A percentile compares a stretch with the other conserved stretches of the same genome.
Evolutionary conservation across 169 alveolate genomes (phyloP).

Genomic region (Plasmodium ovale): DNA sequence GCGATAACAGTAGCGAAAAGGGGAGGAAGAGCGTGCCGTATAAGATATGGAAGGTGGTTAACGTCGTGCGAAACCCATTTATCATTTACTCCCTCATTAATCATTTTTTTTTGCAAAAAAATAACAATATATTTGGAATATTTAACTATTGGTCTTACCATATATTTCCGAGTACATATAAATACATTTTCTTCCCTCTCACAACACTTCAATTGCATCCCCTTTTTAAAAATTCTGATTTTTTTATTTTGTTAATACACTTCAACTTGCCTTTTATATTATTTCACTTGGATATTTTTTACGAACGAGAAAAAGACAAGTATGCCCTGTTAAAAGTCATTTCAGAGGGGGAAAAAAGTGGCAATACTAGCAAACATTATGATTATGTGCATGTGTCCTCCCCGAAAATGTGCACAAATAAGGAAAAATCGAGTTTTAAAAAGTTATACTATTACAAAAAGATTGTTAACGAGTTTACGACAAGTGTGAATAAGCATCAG

Average conservation of each 20-base stretch:
- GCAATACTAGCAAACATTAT: not conserved
- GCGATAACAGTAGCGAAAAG: not conserved
- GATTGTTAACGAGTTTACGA: slow-evolving; percentile 15
- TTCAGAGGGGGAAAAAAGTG: not conserved
- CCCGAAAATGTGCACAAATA: too few species aligned
- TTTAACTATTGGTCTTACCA: slow-evolving; percentile 54
- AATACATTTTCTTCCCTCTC: slow-evolving; percentile 49
- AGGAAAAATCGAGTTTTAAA: not conserved
- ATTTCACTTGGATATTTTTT: slow-evolving; percentile 49
- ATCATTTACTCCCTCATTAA: slow-evolving; percentile 56
- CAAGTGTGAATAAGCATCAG: slow-evolving; percentile 29
- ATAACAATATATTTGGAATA: slow-evolving; percentile 43
- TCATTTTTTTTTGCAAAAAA: slow-evolving; percentile 51
- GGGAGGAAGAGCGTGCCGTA: slow-evolving; percentile 35
- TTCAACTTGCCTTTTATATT: slow-evolving; percentile 62
- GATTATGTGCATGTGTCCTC: not conserved
- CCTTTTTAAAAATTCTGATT: slow-evolving; percentile 30
- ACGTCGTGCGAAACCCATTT: slow-evolving; percentile 35
- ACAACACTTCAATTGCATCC: slow-evolving; percentile 45
- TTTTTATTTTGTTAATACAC: slow-evolving; percentile 48
- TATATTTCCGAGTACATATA: slow-evolving; percentile 64
- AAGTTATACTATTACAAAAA: slow-evolving; percentile 6
- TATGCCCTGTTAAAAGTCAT: slow-evolving; percentile 18
- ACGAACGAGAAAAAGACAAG: slow-evolving; percentile 35
- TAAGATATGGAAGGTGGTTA: slow-evolving; percentile 59